Evolutionary conservation across 306 rosid genomes (phyloP).

Genomic region (Quillaja saponaria): DNA sequence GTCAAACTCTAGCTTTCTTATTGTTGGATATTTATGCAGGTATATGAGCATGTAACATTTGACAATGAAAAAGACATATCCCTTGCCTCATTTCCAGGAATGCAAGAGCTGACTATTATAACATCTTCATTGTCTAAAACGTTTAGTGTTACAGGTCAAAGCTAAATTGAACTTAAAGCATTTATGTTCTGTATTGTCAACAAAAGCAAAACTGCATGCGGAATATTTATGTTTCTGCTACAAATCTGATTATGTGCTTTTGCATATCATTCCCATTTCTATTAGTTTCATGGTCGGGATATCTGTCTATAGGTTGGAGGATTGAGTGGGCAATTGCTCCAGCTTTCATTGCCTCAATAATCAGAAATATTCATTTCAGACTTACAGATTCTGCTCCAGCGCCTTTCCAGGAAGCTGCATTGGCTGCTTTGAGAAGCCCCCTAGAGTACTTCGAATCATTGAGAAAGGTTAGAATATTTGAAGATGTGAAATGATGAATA

Average conservation of each 20-base stretch:
- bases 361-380: constrained; percentile 67
- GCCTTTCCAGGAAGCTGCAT: constrained; percentile 90
- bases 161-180: no score
- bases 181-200: no score
- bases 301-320: constrained; percentile 75
- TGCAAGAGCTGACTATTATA: constrained; percentile 76
- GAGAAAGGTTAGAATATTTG: constrained; percentile 64
- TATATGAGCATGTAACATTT: constrained; percentile 70
- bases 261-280: no score
- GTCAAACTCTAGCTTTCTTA: no score
- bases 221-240: no score
- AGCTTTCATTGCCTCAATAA: constrained; percentile 65
- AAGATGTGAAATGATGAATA: no score
- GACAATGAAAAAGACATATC: constrained; percentile 61
- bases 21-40: constrained; percentile 45
- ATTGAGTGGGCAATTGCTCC: constrained; percentile 96
- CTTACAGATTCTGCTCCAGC: constrained; percentile 83
- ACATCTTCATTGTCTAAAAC: constrained; percentile 89
- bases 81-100: constrained; percentile 76
- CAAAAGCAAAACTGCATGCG: constrained; percentile 20
- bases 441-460: constrained; percentile 62
- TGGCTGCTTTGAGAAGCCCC: constrained; percentile 70
- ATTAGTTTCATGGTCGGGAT: constrained; percentile 23
- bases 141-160: constrained; percentile 69
- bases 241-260: no score